Conservation (phyloP, 371 early-diverging fungal species). For the Parasitella parasitica region DNA sequence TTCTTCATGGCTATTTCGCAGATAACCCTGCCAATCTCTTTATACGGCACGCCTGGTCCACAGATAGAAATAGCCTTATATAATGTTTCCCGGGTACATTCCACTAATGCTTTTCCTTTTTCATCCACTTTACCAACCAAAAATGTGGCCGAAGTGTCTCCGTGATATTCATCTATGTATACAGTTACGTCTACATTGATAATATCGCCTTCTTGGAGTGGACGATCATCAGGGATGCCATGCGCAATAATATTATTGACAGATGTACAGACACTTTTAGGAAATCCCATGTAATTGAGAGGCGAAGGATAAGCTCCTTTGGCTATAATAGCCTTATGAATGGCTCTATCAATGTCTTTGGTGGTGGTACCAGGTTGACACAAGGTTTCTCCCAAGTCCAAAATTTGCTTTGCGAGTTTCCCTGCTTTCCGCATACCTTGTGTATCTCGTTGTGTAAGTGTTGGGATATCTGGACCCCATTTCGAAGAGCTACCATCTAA, state of each 20-base stretch:
- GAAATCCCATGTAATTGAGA: constrained; percentile 82
- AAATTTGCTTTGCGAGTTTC: constrained; percentile 63
- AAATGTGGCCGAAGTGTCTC: constrained; percentile 85
- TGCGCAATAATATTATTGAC: constrained; percentile 91
- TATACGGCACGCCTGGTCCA: constrained; percentile 74
- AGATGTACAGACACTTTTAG: constrained; percentile 80
- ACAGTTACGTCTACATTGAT: constrained; percentile 86
- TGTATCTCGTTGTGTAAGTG: constrained; percentile 57
- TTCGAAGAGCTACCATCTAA: constrained; percentile 57
- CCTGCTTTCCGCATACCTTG: constrained; percentile 70
- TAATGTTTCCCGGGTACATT: constrained; percentile 70
- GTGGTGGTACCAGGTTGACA: constrained; percentile 75
- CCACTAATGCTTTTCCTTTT: constrained; percentile 61
- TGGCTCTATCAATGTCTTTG: constrained; percentile 67
- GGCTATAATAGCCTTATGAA: constrained; percentile 71
- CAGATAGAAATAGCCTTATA: constrained; percentile 74
- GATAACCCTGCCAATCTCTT: constrained; percentile 74
- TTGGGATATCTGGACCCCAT: constrained; percentile 47
- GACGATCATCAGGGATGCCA: constrained; percentile 85
- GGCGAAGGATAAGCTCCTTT: constrained; percentile 86
- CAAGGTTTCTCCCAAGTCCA: constrained; percentile 35
- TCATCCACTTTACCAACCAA: constrained; percentile 81
- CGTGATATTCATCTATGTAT: constrained; percentile 78
- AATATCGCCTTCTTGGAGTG: constrained; percentile 80
- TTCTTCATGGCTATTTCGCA: constrained; percentile 51